Evolutionary conservation across 768 basidiomycete genomes (phyloP).

Genomic region (Agrocybe pediades): DNA sequence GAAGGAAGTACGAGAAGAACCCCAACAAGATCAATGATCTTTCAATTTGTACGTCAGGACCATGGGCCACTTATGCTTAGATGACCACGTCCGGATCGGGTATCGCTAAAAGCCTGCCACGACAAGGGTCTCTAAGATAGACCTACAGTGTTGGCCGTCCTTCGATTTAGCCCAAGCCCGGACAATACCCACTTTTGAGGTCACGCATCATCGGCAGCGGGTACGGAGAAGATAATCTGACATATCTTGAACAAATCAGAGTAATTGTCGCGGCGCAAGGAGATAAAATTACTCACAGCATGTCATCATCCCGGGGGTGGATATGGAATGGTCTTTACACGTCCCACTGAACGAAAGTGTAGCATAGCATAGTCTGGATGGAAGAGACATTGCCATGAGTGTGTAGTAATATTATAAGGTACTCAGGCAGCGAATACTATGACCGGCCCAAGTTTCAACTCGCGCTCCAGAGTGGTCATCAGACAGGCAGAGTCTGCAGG

Average conservation of each 20-base stretch:
- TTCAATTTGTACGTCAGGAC: conserved; percentile 6
- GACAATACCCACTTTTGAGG: not conserved
- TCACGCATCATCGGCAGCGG: conserved; percentile 9
- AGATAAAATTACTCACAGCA: conserved; percentile 10
- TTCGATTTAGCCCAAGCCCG: not conserved
- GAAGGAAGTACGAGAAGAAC: not conserved
- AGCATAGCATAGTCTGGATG: too few relatives aligned
- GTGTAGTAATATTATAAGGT: too few relatives aligned
- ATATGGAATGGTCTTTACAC: not conserved
- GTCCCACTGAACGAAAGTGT: not conserved
- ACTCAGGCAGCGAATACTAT: too few relatives aligned
- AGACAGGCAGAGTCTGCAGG: too few relatives aligned
- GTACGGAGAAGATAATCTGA: conserved; percentile 3
- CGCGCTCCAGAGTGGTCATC: too few relatives aligned
- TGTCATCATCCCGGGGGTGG: conserved; percentile 4
- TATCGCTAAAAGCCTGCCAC: not conserved
- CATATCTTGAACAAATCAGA: not conserved
- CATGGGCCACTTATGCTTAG: not conserved
- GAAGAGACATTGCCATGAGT: too few relatives aligned
- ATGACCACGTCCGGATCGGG: not conserved
- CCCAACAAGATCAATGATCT: conserved; percentile 3
- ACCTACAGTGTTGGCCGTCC: too few relatives aligned
- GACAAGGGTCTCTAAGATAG: not conserved
- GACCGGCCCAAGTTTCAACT: too few relatives aligned
- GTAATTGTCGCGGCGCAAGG: not conserved